Base-by-base conservation (phyloP, 495 filamentous ascomycete species). In the Alectoria sarmentosa region DNA sequence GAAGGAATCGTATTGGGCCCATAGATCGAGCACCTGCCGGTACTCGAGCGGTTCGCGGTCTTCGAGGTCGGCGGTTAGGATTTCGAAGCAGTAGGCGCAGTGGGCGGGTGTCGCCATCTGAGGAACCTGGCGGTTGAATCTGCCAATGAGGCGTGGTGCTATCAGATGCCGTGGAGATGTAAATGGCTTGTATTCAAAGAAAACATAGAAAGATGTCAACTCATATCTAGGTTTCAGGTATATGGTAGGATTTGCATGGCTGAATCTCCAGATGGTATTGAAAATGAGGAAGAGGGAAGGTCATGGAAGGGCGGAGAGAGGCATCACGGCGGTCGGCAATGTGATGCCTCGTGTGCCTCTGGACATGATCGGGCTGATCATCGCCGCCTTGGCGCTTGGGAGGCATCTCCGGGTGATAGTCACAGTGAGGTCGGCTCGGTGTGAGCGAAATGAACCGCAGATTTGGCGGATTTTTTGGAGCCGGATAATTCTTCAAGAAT, bases 21-120 rank as follows among this genome's bases (percentile, higher is more conserved):
- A 95, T n/a, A 88, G 82, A 36, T 84, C 78, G 73, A 94, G 83
- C 66, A 96, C 81, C 59, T 87, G 77, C 42, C 76, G 63, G 9
- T 97, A 83, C 60, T 75, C 79, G 66, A 80, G 81, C 56, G 78
- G 79, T 71, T 77, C 76, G 19, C 84, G 80, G 59, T 82, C 76
- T 70, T 89, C 81, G 57, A 89, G 84, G 65, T 78, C 83, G 30
- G 89, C 84, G 21, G 80, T 72, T 8, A 98, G 88, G 26, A 79
- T 77, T 75, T 98, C 92, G 81, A 98, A 97, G 77, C 91, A 96
- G 76, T 86, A 95, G 65, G 90, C 86, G 73, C 92, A 97, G 69
- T 97, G 92, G 49, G 86, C 86, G 58, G 82, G 73, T 48, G 86
- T 87, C 34, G 94, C 92, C 93, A 97, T 98, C 19, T n/a, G n/a